Base-by-base conservation (phyloP, 2,329 filamentous ascomycete species). In the Metarhizium brunneum region DNA sequence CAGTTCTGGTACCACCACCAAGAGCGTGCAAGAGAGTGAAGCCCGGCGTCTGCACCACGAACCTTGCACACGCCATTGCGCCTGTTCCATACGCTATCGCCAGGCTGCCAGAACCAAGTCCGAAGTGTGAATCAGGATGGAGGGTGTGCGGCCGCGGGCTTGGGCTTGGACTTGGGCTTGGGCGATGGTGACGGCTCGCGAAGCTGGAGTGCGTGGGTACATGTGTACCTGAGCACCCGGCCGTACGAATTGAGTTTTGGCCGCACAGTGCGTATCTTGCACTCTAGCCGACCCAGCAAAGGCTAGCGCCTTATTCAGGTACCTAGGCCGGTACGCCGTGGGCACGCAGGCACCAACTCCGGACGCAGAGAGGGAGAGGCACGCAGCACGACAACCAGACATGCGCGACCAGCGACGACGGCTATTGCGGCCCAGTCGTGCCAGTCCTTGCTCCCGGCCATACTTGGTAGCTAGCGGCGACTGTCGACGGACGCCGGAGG, bases 161-260 rank as follows among this genome's bases (percentile, higher is more conserved):
- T 10, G 7, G 8, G 35, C 35, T 2, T 10, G 35, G 7, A 6
- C 25, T 25, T 35, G 32, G 32, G 32, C 32, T 35, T 35, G 7
- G 32, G 7, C 38, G 13, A 40, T 40, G 8, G 11, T 40, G 38
- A 40, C 11, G 38, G 13, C 38, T 2, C 25, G 35, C 7, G 35
- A 36, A 16, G 14, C 13, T 16, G 42, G 16, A 20, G 8, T 20
- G 42, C n/a, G 29, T 20, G 8, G 42, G 51, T 30, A 40, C 40
- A 36, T 47, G 43, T 25, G 51, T 35, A 47, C 40, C 20, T 6
- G 29, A 53, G 29, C 14, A 25, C 18, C 25, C 10, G 35, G 18
- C 52, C n/a, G 53, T 54, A 43, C 53, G 32, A 55, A 50, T 55
- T 47, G 42, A 51, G 4, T 30, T 45, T 49, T 45, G 35, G 5